Conservation (phyloP, 2,329 filamentous ascomycete species). For the Pseudocercospora eumusae region DNA sequence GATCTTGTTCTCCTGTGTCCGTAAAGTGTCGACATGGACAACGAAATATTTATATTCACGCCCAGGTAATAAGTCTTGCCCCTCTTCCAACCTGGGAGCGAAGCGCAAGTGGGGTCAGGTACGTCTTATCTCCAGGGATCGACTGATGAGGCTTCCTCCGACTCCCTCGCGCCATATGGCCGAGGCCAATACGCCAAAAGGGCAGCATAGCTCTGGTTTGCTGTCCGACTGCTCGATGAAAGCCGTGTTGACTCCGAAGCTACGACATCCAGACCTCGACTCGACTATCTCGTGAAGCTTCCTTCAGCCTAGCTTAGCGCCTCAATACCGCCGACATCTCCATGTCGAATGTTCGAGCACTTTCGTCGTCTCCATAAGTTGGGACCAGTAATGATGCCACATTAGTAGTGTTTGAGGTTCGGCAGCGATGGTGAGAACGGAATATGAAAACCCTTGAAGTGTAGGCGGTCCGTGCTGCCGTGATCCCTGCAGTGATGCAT, state of each 20-base stretch:
- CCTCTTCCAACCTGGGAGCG: neutral
- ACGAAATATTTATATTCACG: constrained; percentile 14
- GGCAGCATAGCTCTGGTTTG: neutral
- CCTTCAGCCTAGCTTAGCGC: neutral
- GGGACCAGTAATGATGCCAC: neutral
- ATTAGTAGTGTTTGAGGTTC: neutral
- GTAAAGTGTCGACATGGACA: neutral
- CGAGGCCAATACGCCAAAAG: neutral
- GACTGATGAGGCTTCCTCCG: constrained; percentile 4
- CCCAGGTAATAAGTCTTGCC: neutral
- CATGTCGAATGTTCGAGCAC: neutral
- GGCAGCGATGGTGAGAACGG: neutral
- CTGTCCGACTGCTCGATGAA: neutral
- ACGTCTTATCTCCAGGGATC: constrained; percentile 8
- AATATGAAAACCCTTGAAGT: neutral
- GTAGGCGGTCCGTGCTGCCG: neutral
- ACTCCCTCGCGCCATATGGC: constrained; percentile 3
- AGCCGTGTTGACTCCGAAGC: neutral
- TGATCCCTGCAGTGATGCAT: neutral
- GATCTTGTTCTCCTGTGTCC: neutral
- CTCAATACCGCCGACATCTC: neutral
- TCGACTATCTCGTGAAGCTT: constrained; percentile 8
- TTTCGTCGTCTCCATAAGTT: neutral
- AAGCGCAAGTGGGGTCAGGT: constrained; percentile 3
- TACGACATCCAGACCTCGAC: constrained; percentile 16